A percentile compares a stretch with the other conserved stretches of the same genome.
Conservation (phyloP, 352 stramenopile genomes). For the Discostella stelligera region DNA sequence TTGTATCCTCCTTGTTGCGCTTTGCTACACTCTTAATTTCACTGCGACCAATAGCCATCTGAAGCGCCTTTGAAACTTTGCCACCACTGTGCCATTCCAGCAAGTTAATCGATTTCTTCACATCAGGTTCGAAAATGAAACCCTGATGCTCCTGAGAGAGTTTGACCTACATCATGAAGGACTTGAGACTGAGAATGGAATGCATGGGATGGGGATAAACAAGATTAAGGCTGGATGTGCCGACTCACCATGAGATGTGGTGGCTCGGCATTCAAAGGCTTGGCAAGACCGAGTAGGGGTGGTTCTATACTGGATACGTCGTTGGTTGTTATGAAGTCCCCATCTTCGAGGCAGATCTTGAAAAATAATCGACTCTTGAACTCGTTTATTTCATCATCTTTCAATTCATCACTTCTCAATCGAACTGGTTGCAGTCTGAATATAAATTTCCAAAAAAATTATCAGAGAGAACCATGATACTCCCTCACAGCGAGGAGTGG, state of each 20-base stretch:
- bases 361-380: conserved; percentile 75
- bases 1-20: neutral
- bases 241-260: conserved; percentile 26
- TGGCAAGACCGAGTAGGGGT: conserved; percentile 10
- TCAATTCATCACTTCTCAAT: conserved; percentile 19
- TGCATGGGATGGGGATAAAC: neutral
- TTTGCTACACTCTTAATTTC: conserved; percentile 26
- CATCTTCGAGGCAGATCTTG: conserved; percentile 50
- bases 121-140: conserved; percentile 72
- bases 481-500: neutral
- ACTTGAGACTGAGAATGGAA: neutral
- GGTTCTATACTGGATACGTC: conserved; percentile 8
- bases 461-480: neutral
- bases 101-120: conserved; percentile 40
- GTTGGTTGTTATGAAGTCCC: conserved; percentile 57
- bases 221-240: conserved; percentile 11
- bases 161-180: conserved; percentile 38
- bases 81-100: conserved; percentile 68
- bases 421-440: conserved; percentile 52
- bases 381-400: conserved; percentile 28
- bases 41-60: conserved; percentile 53
- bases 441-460: neutral
- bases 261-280: conserved; percentile 29
- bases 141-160: conserved; percentile 79
- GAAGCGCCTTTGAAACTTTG: conserved; percentile 63